Evolutionary conservation across 2,329 filamentous ascomycete species (phyloP).

Genomic region (Alternaria conjuncta): DNA sequence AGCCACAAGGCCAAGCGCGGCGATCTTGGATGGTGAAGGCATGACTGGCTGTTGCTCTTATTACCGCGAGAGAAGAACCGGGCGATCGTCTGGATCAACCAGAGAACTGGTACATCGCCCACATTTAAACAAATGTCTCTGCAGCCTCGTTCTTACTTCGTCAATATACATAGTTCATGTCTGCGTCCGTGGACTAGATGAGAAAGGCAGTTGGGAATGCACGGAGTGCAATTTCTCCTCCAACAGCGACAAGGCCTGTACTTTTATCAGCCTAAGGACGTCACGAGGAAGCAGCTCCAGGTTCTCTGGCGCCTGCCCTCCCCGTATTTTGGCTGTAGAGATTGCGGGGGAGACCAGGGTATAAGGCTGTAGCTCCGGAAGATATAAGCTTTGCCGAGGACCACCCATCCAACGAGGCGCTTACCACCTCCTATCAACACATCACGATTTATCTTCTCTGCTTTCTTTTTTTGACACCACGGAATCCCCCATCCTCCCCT

Average conservation of each 20-base stretch:
- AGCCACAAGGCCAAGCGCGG: slow-evolving; percentile 17
- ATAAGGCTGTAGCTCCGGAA: slow-evolving; percentile 2
- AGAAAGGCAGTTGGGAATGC: neutral
- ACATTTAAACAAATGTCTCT: neutral
- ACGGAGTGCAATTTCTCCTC: slow-evolving; percentile 2
- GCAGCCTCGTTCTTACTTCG: neutral
- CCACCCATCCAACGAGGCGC: neutral
- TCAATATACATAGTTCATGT: neutral
- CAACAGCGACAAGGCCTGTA: neutral
- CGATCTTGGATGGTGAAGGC: slow-evolving; percentile 13
- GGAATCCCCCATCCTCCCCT: neutral
- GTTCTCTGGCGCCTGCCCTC: neutral
- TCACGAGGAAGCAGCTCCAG: neutral
- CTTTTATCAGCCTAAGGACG: neutral
- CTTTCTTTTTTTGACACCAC: neutral
- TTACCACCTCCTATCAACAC: neutral
- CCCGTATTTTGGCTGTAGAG: neutral
- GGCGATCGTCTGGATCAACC: neutral
- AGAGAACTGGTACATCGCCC: neutral
- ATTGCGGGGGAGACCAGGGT: slow-evolving; percentile 9
- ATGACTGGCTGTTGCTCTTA: slow-evolving; percentile 5
- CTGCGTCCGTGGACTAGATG: slow-evolving; percentile 1
- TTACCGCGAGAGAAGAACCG: neutral
- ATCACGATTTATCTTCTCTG: neutral
- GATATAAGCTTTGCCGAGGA: slow-evolving; percentile 14